A percentile compares a stretch with the other conserved stretches of the same genome.
These are phyloP conservation scores for Pseudonitzschia multistriata DNA, from an alignment of 108 stramenopile species.

Conservation along the genomic window DNA sequence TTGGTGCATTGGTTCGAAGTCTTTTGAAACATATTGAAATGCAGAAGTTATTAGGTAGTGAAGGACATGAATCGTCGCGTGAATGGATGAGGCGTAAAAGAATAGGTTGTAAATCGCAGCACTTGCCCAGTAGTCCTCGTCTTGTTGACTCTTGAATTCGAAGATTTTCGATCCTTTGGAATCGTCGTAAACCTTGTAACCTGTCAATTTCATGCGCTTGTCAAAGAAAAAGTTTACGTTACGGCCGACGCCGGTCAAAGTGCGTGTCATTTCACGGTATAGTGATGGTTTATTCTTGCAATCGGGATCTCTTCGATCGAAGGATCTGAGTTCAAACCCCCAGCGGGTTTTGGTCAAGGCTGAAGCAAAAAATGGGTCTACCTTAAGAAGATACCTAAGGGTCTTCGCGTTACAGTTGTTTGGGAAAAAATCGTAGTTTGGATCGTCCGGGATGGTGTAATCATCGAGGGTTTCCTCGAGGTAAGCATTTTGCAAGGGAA, in stretches of 20 bases:
- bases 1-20: background rate
- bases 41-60: constrained; percentile 7
- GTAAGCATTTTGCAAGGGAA: background rate
- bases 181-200: constrained; percentile 7
- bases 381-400: constrained; percentile 6
- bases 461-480: background rate
- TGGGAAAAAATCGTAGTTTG: background rate
- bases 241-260: background rate
- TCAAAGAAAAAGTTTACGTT: constrained; percentile 10
- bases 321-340: constrained; percentile 15
- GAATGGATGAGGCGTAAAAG: constrained; percentile 3
- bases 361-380: constrained; percentile 16
- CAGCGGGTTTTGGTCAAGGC: constrained; percentile 9
- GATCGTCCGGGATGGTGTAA: no score
- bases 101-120: constrained; percentile 11
- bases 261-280: background rate
- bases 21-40: background rate
- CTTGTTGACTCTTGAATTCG: background rate
- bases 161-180: background rate
- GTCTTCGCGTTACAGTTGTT: background rate
- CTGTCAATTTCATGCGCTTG: constrained; percentile 2
- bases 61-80: constrained; percentile 15
- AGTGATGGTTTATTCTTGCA: constrained; percentile 1
- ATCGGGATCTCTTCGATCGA: constrained; percentile 11
- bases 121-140: constrained; percentile 5